These are phyloP conservation scores for Suhomyces chickasaworum DNA, from an alignment of 1,139 yeast genomes.

Conservation along the genomic window DNA sequence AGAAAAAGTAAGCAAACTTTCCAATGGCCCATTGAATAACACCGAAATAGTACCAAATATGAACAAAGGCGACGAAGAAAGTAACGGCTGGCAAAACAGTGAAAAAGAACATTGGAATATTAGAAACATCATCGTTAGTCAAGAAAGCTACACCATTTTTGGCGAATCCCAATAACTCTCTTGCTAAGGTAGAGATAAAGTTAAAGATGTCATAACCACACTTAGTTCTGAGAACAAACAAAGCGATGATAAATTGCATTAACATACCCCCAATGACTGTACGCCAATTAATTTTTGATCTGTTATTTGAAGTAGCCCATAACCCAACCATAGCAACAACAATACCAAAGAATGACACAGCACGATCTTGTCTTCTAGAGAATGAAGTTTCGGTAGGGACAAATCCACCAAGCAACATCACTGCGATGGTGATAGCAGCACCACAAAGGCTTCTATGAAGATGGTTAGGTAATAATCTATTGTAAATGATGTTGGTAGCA, in stretches of 20 bases:
- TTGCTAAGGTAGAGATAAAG: constrained; percentile 61
- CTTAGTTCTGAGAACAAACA: constrained; percentile 62
- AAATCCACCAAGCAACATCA: constrained; percentile 56
- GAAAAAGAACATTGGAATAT: constrained; percentile 54
- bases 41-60: constrained; percentile 63
- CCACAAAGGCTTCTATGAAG: constrained; percentile 48
- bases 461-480: constrained; percentile 35
- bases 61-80: constrained; percentile 66
- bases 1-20: constrained; percentile 61
- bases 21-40: constrained; percentile 62
- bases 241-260: constrained; percentile 62
- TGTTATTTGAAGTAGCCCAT: constrained; percentile 50
- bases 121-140: constrained; percentile 44
- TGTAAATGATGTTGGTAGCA: constrained; percentile 42
- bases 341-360: constrained; percentile 60
- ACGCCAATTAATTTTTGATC: constrained; percentile 56
- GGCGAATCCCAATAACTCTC: constrained; percentile 62
- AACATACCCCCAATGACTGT: constrained; percentile 65
- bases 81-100: constrained; percentile 64
- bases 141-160: constrained; percentile 65
- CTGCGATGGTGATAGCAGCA: constrained; percentile 48
- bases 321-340: constrained; percentile 51
- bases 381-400: constrained; percentile 53
- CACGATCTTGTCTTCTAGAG: constrained; percentile 56
- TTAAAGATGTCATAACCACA: constrained; percentile 66